These are phyloP conservation scores for Venturiaceae sp. DNA, from an alignment of 2,329 filamentous ascomycete species.

Conservation along the genomic window DNA sequence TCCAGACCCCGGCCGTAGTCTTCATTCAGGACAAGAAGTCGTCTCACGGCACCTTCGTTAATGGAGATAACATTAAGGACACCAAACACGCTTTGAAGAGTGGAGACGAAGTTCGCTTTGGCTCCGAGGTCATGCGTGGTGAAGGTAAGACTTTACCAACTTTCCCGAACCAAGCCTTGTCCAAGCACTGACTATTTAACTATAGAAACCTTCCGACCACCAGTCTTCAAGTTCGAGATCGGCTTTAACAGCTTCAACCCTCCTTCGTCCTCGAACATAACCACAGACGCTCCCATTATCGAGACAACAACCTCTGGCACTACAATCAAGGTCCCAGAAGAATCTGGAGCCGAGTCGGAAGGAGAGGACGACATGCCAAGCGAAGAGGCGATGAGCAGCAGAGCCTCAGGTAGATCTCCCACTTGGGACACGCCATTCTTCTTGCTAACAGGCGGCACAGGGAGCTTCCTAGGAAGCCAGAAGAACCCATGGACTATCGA, in stretches of 20 bases:
- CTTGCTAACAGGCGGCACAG: neutral
- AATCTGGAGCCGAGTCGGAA: neutral
- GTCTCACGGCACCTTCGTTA: slow-evolving; percentile 53
- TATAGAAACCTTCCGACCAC: slow-evolving; percentile 2
- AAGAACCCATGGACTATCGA: neutral
- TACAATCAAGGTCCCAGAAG: neutral
- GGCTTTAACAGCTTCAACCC: neutral
- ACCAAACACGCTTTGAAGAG: slow-evolving; percentile 16
- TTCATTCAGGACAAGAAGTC: slow-evolving; percentile 46
- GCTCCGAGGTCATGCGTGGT: slow-evolving; percentile 21
- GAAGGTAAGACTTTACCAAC: slow-evolving; percentile 1
- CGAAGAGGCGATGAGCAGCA: neutral
- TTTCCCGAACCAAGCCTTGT: neutral
- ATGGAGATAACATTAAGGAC: slow-evolving; percentile 26
- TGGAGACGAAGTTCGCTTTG: slow-evolving; percentile 26
- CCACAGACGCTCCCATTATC: neutral
- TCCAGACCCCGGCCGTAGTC: slow-evolving; percentile 16
- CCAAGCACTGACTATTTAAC: neutral
- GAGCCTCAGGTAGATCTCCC: neutral
- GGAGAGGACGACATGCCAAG: neutral
- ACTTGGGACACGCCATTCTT: neutral
- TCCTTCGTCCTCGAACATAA: neutral
- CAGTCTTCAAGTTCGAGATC: neutral
- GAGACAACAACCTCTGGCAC: neutral
- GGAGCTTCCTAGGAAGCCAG: neutral